Conservation (phyloP, 345 rosid genomes). For the Linum trigynum region DNA sequence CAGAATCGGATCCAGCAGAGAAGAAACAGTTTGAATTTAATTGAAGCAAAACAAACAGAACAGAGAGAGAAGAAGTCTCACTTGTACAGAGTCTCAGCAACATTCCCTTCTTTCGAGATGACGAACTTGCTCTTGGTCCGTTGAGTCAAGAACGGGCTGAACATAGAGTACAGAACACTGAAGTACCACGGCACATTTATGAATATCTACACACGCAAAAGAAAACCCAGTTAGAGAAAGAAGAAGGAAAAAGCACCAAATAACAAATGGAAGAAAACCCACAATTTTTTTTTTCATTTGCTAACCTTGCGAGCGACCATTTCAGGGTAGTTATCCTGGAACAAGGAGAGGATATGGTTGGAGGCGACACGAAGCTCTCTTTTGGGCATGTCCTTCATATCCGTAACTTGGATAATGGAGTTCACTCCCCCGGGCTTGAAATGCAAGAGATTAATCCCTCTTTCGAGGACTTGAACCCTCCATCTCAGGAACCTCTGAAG, state of each 20-base stretch:
- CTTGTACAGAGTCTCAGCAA: slow-evolving; percentile 96
- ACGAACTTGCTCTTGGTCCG: slow-evolving; percentile 96
- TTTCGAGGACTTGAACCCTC: slow-evolving; percentile 91
- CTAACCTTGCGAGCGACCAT: slow-evolving; percentile 97
- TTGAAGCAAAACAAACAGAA: neutral
- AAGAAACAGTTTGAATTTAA: neutral
- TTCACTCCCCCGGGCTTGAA: slow-evolving; percentile 93
- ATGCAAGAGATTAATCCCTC: slow-evolving; percentile 67
- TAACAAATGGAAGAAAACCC: neutral
- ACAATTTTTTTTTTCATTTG: neutral
- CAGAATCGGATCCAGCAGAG: neutral
- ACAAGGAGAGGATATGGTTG: slow-evolving; percentile 77
- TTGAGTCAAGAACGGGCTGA: slow-evolving; percentile 88
- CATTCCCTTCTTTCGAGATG: slow-evolving; percentile 77
- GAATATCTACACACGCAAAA: slow-evolving; percentile 47
- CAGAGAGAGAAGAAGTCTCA: slow-evolving; percentile 10
- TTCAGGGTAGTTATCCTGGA: slow-evolving; percentile 97
- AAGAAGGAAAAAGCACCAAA: neutral
- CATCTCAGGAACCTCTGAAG: slow-evolving; percentile 68
- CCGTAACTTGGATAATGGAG: slow-evolving; percentile 85
- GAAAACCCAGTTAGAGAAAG: neutral
- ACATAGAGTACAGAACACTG: slow-evolving; percentile 69
- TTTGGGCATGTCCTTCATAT: slow-evolving; percentile 95
- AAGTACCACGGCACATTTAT: slow-evolving; percentile 99
- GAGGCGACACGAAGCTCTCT: slow-evolving; percentile 87